Conservation (phyloP, 2,329 filamentous ascomycete species). For the Exophiala viscosa region DNA sequence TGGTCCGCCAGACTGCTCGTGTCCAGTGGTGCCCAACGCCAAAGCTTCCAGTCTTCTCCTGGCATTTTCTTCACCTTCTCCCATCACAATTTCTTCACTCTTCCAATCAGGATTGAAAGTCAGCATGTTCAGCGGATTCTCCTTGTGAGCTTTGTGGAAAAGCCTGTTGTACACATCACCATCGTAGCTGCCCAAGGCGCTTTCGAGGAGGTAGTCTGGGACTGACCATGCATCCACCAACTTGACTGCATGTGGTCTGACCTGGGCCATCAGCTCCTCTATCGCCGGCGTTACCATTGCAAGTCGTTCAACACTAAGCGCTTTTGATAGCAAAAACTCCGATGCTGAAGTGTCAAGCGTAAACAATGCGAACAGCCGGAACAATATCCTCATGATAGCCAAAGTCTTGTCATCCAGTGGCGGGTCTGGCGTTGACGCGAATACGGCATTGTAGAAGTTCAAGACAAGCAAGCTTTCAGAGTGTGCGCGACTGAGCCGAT, state of each 20-base stretch:
- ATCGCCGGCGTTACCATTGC: constrained; percentile 41
- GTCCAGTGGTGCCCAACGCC: constrained; percentile 20
- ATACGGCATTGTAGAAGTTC: constrained; percentile 45
- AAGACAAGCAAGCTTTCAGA: constrained; percentile 48
- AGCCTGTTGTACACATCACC: constrained; percentile 54
- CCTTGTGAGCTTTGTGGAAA: constrained; percentile 49
- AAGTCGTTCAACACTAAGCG: constrained; percentile 42
- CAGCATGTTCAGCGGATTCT: constrained; percentile 50
- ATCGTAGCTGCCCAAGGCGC: constrained; percentile 50
- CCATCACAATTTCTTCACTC: constrained; percentile 49
- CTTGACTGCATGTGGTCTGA: constrained; percentile 51
- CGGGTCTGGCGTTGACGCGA: constrained; percentile 17
- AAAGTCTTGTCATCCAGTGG: constrained; percentile 31
- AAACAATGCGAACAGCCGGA: constrained; percentile 47
- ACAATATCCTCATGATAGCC: constrained; percentile 40
- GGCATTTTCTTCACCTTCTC: constrained; percentile 39
- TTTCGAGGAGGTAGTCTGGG: constrained; percentile 52
- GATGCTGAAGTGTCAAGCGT: constrained; percentile 46
- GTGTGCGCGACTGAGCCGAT: constrained; percentile 40
- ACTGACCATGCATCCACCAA: constrained; percentile 53
- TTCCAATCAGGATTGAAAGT: constrained; percentile 51
- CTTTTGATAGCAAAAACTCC: constrained; percentile 44
- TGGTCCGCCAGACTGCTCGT: constrained; percentile 16
- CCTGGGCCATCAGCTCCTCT: constrained; percentile 45
- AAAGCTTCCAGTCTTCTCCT: constrained; percentile 23